A percentile compares a stretch with the other conserved stretches of the same genome.
Conservation (phyloP, 176 grass and related monocot species). For the Rhynchospora pubera region DNA sequence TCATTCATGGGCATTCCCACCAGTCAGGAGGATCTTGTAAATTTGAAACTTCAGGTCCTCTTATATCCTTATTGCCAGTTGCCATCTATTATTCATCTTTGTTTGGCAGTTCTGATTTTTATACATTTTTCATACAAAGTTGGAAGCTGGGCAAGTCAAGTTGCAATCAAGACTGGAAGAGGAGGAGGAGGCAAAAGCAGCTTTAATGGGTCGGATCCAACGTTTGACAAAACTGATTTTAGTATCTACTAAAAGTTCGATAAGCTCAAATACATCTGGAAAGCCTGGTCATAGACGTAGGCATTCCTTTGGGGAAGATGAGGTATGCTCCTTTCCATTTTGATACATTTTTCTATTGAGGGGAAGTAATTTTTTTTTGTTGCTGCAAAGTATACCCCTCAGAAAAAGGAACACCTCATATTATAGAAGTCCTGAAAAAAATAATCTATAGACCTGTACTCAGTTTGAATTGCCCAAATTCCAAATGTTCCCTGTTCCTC, state of each 20-base stretch:
- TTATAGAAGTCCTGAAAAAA: not conserved
- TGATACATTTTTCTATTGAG: constrained; percentile 5
- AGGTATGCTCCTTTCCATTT: constrained; percentile 42
- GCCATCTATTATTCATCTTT: constrained; percentile 1
- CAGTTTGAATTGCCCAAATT: not conserved
- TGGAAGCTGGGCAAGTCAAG: constrained; percentile 98
- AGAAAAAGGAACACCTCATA: not conserved
- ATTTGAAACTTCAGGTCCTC: constrained; percentile 88
- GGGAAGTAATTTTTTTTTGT: not conserved
- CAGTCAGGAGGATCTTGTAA: constrained; percentile 91
- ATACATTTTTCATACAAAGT: constrained; percentile 30
- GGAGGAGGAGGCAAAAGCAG: constrained; percentile 99
- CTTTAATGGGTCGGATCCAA: constrained; percentile 94
- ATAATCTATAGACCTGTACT: not conserved
- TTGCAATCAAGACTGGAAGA: constrained; percentile 93
- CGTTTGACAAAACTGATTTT: constrained; percentile 91
- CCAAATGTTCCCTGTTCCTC: not conserved
- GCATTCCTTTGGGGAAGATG: constrained; percentile 96
- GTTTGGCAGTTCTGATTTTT: constrained; percentile 15
- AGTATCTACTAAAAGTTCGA: constrained; percentile 92
- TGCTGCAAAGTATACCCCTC: not conserved
- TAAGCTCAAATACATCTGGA: constrained; percentile 63
- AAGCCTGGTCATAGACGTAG: constrained; percentile 50
- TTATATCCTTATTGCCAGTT: constrained; percentile 12
- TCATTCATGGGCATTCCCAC: constrained; percentile 45